These are phyloP conservation scores for Fragaria nilgerrensis DNA, from an alignment of 306 rosid genomes.

Conservation along the genomic window DNA sequence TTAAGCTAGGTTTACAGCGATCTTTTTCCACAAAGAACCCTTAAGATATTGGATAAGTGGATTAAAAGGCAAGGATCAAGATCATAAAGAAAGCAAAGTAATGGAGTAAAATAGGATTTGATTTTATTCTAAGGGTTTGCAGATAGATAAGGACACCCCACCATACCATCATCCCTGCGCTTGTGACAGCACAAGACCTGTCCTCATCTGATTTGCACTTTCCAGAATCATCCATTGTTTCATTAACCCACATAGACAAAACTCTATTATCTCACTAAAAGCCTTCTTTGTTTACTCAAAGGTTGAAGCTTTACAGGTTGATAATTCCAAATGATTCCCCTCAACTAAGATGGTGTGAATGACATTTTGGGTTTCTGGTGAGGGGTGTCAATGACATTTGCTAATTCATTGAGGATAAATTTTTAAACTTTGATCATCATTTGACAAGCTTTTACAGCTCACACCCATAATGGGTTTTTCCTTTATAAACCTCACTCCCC, in stretches of 20 bases:
- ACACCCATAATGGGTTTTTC: background rate
- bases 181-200: slow-evolving; percentile 7
- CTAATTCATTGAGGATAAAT: background rate
- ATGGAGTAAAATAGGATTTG: background rate
- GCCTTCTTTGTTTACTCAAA: background rate
- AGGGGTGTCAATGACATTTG: background rate
- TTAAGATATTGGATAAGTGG: background rate
- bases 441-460: slow-evolving; percentile 7
- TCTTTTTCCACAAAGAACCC: background rate
- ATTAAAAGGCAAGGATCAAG: slow-evolving; percentile 7
- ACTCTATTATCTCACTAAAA: background rate
- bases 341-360: background rate
- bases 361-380: background rate
- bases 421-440: background rate
- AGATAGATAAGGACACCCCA: slow-evolving; percentile 12
- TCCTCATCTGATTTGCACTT: slow-evolving; percentile 3
- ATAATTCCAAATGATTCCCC: slow-evolving; percentile 7
- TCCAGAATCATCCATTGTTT: slow-evolving; percentile 12
- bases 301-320: background rate
- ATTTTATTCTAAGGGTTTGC: background rate
- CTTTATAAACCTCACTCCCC: slow-evolving; percentile 21
- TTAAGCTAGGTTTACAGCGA: background rate
- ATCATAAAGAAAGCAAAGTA: background rate
- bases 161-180: background rate
- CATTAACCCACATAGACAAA: background rate